phyloP scores from a whole-genome alignment of 108 stramenopile species.

The Schizochytrium sp. region DNA sequence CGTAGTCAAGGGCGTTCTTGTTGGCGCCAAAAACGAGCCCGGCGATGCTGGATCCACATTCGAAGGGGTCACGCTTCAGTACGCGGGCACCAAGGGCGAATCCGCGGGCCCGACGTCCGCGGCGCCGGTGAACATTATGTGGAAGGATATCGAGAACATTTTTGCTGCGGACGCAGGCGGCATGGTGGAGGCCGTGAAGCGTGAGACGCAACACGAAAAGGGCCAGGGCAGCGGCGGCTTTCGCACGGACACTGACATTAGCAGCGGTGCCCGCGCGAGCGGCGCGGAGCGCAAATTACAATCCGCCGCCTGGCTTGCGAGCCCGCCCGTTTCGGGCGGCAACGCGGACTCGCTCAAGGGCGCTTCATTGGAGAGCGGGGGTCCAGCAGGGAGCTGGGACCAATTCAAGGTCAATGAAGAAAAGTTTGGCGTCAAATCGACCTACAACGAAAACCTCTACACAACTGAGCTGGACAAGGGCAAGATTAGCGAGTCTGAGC shows the following conservation, averaged over 20 bases:
- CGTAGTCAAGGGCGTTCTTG: not conserved
- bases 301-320: not conserved
- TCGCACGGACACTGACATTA: not conserved
- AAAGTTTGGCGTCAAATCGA: slow-evolving; percentile 71
- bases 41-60: not conserved
- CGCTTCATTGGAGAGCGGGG: not conserved
- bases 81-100: not conserved
- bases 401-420: slow-evolving; percentile 79
- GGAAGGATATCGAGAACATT: not conserved
- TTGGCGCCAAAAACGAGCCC: not conserved
- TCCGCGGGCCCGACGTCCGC: not conserved
- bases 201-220: not conserved
- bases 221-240: not conserved
- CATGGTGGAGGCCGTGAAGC: not conserved
- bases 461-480: slow-evolving; percentile 74
- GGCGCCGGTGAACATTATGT: not conserved
- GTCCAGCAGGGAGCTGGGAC: slow-evolving; percentile 30
- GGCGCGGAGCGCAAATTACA: not conserved
- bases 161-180: not conserved
- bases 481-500: slow-evolving; percentile 51
- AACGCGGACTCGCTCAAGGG: not conserved
- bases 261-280: not conserved
- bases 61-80: not conserved
- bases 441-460: slow-evolving; percentile 90
- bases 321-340: not conserved